phyloP scores from a whole-genome alignment of 805 yeast species.

The Wickerhamiella brachini region DNA sequence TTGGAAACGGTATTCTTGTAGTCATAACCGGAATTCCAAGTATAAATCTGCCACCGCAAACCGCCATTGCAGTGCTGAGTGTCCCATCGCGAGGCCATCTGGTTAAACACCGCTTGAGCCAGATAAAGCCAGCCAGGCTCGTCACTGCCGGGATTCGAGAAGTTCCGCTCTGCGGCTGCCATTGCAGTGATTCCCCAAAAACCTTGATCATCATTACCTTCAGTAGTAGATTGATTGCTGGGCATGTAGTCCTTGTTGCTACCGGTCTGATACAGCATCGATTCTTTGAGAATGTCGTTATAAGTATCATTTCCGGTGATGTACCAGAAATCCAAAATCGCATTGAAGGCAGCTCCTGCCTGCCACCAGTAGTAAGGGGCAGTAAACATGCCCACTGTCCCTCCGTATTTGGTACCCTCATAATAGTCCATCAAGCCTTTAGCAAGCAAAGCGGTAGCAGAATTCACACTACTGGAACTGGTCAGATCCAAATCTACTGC shows the following conservation, averaged over 20 bases:
- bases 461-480: conserved; percentile 15
- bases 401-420: conserved; percentile 49
- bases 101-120: conserved; percentile 76
- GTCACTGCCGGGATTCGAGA: conserved; percentile 48
- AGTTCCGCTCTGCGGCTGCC: conserved; percentile 75
- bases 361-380: conserved; percentile 85
- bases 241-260: conserved; percentile 59
- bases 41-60: conserved; percentile 81
- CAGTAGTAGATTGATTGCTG: conserved; percentile 64
- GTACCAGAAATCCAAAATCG: conserved; percentile 65
- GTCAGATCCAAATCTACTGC: conserved; percentile 12
- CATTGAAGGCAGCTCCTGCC: conserved; percentile 60
- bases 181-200: conserved; percentile 83
- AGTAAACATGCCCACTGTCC: conserved; percentile 58
- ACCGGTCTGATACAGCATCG: conserved; percentile 55
- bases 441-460: conserved; percentile 48
- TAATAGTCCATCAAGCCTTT: conserved; percentile 75
- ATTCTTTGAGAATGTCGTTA: conserved; percentile 40
- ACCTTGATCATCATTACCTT: conserved; percentile 90
- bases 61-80: conserved; percentile 53
- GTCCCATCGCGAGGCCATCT: conserved; percentile 77
- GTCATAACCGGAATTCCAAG: conserved; percentile 78
- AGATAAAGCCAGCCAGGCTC: conserved; percentile 61
- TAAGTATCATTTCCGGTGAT: conserved; percentile 57
- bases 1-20: conserved; percentile 83